Evolutionary conservation across 768 basidiomycete genomes (phyloP).

Genomic region (Leccinum truebloodii): DNA sequence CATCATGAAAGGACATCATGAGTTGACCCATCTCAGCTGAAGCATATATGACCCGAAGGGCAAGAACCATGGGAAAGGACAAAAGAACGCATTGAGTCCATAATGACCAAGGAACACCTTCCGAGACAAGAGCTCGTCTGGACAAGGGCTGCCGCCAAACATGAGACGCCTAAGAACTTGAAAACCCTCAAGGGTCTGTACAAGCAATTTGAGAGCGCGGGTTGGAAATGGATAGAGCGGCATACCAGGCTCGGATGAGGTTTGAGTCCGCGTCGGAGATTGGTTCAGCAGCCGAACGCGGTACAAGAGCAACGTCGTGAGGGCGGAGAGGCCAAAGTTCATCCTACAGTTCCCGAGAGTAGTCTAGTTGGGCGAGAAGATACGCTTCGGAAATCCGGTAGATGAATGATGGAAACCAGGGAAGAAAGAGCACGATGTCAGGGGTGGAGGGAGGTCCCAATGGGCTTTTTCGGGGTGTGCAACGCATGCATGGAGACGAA

Average conservation of each 20-base stretch:
- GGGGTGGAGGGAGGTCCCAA: slow-evolving; percentile 26
- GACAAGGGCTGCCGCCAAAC: slow-evolving; percentile 53
- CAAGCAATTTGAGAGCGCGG: slow-evolving; percentile 43
- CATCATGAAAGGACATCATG: slow-evolving; percentile 49
- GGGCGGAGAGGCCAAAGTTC: slow-evolving; percentile 26
- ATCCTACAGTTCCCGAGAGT: slow-evolving; percentile 33
- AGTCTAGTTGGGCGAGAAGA: too few relatives aligned
- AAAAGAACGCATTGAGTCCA: slow-evolving; percentile 44
- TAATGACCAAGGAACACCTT: slow-evolving; percentile 51
- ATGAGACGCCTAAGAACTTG: slow-evolving; percentile 43
- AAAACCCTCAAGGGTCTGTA: slow-evolving; percentile 48
- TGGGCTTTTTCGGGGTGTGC: slow-evolving; percentile 21
- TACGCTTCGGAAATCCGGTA: slow-evolving; percentile 6
- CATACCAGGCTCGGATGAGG: slow-evolving; percentile 41
- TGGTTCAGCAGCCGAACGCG: slow-evolving; percentile 23
- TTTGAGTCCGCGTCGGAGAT: slow-evolving; percentile 9
- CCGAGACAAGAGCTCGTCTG: slow-evolving; percentile 49
- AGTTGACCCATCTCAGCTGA: slow-evolving; percentile 38
- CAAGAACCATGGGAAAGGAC: background rate
- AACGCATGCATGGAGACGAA: slow-evolving; percentile 1
- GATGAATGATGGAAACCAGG: slow-evolving; percentile 23
- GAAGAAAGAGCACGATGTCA: slow-evolving; percentile 22
- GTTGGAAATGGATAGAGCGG: slow-evolving; percentile 46
- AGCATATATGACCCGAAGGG: background rate
- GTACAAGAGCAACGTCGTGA: slow-evolving; percentile 34